Base-by-base conservation (phyloP, 441 rosid species). In the Euphorbia schlechtendalii region DNA sequence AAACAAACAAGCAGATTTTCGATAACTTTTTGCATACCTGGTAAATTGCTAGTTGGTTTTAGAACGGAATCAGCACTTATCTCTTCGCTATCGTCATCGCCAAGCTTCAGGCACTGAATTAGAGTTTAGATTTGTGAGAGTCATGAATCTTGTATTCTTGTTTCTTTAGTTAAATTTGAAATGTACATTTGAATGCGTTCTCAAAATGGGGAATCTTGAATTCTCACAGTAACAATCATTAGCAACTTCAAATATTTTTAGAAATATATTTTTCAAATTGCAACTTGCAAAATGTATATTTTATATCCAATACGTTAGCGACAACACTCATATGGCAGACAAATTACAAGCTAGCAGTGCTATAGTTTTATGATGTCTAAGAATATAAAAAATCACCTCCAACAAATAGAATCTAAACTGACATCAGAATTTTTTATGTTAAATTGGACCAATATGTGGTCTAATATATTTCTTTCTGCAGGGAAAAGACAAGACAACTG, bases 21-120 rank as follows among this genome's bases (percentile, higher is more conserved):
- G n/a, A n/a, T n/a, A n/a, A n/a, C n/a, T n/a, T n/a, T n/a, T n/a
- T n/a, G n/a, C n/a, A n/a, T n/a, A 88, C 92, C 83, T 69, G 22
- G 72, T 46, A 77, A 45, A 32, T 20, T 32, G 64, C 63, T 64
- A 21, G 71, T 61, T 70, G 76, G 57, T 45, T 70, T 65, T 15
- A 51, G 18, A 11, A 20, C 54, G 11, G 56, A 46, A 64, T 51
- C 63, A 55, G 65, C 66, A 13, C 36, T 24, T 8, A 8, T 38
- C 36, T 76, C 80, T 63, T 77, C 55, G 46, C 32, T 64, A 43
- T n/a, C n/a, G n/a, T n/a, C n/a, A n/a, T n/a, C n/a, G n/a, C n/a
- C n/a, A n/a, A n/a, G n/a, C n/a, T n/a, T n/a, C n/a, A n/a, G n/a
- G n/a, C n/a, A n/a, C n/a, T n/a, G n/a, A n/a, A n/a, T n/a, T n/a